A percentile compares a stretch with the other conserved stretches of the same genome.
These are phyloP conservation scores for Yarrowia sp. DNA, from an alignment of 805 yeast species.

Conservation along the genomic window DNA sequence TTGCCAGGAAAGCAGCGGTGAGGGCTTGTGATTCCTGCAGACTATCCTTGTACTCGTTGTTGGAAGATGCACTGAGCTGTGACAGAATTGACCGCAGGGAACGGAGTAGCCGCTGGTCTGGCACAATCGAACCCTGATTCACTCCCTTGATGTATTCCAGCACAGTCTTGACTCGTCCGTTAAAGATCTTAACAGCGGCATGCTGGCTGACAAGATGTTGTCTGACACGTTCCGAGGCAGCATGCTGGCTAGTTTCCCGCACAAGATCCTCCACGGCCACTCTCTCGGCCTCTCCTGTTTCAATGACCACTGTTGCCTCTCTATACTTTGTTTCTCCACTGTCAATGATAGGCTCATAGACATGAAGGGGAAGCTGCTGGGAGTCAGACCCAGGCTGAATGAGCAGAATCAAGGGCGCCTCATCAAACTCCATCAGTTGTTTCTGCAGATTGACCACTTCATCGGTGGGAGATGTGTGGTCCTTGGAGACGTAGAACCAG, in stretches of 20 bases:
- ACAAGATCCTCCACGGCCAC: constrained; percentile 36
- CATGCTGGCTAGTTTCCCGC: constrained; percentile 25
- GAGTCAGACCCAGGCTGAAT: constrained; percentile 28
- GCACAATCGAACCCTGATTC: neutral
- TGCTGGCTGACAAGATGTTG: constrained; percentile 26
- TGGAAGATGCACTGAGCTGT: constrained; percentile 8
- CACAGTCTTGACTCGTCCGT: constrained; percentile 40
- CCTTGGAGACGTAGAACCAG: constrained; percentile 34
- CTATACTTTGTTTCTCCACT: constrained; percentile 26
- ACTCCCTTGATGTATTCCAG: constrained; percentile 35
- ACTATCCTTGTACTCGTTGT: neutral
- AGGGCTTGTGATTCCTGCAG: constrained; percentile 13
- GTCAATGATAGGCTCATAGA: constrained; percentile 29
- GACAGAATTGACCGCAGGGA: constrained; percentile 5
- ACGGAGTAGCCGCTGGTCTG: constrained; percentile 13
- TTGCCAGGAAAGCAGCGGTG: constrained; percentile 8
- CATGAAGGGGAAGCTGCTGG: constrained; percentile 31
- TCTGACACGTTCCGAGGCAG: constrained; percentile 22
- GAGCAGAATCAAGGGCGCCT: constrained; percentile 29
- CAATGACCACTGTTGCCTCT: constrained; percentile 32
- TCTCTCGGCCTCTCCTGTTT: constrained; percentile 35
- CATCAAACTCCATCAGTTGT: constrained; percentile 29
- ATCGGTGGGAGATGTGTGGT: constrained; percentile 17
- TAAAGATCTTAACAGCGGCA: constrained; percentile 42
- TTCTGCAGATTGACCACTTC: constrained; percentile 27